A percentile compares a stretch with the other conserved stretches of the same genome.
These are phyloP conservation scores for Friedmanniomyces endolithicus DNA, from an alignment of 495 filamentous ascomycete species.

Conservation along the genomic window DNA sequence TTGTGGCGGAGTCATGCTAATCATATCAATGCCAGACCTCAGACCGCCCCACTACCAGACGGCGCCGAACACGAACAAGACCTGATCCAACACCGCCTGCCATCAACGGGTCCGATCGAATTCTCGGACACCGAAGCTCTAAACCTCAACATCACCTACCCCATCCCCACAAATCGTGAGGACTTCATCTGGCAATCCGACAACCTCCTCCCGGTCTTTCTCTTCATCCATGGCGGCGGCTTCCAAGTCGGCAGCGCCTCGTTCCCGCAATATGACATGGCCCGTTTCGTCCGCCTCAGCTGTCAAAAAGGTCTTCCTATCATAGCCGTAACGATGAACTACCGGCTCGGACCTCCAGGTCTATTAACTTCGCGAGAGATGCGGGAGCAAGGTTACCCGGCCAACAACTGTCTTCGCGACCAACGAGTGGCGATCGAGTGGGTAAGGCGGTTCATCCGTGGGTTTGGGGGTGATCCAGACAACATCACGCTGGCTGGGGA, in stretches of 20 bases:
- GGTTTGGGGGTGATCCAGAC: constrained; percentile 25
- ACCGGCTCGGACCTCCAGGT: constrained; percentile 20
- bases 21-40: not conserved
- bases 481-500: constrained; percentile 28
- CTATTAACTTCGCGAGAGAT: constrained; percentile 22
- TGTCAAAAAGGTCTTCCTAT: constrained; percentile 3
- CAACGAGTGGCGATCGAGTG: constrained; percentile 24
- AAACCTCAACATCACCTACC: constrained; percentile 24
- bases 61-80: constrained; percentile 8
- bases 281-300: constrained; percentile 21
- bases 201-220: constrained; percentile 25
- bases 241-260: constrained; percentile 30
- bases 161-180: not conserved
- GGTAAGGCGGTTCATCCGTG: constrained; percentile 23
- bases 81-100: constrained; percentile 21
- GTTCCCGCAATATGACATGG: constrained; percentile 35
- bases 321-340: constrained; percentile 10
- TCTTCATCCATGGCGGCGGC: constrained; percentile 25
- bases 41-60: not conserved
- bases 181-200: not conserved
- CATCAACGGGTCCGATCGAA: not conserved
- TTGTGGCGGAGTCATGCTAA: too few species aligned
- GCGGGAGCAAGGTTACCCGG: constrained; percentile 18
- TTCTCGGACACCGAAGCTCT: constrained; percentile 20
- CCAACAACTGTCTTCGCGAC: constrained; percentile 26